Base-by-base conservation (phyloP, 1,284 basidiomycete species). In the Marasmius oreades region DNA sequence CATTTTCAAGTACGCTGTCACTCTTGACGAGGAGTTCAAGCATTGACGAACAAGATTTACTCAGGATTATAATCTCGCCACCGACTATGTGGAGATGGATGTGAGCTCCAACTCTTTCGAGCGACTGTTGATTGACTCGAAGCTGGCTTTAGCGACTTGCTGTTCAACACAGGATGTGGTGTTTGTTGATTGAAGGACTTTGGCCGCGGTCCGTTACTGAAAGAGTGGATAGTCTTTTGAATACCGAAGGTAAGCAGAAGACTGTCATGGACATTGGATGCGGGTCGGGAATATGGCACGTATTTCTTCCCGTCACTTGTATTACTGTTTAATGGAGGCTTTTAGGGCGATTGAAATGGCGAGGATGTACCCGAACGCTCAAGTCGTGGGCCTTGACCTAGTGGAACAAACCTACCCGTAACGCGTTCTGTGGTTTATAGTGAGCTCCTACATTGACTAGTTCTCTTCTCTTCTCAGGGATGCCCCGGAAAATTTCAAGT, bases 201-300 rank as follows among this genome's bases (percentile, higher is more conserved):
- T 64, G 61, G 48, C 65, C 66, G 22, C 46, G 55, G 5, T 43
- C 28, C 16, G 33, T 63, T 23, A 22, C 45, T 18, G 28, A 53
- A 34, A 45, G 51, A 24, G 52, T 64, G 5, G 53, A 61, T 22
- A 36, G 36, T n/a, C 31, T 55, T 2, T 33, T 63, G 36, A 18
- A 26, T 10, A 33, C 6, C 0, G 47, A 44, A 39, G 34, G 50
- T 36, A 20, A 53, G 33, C 28, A 51, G 7, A 48, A 58, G n/a
- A 51, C 54, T 8, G 57, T 69, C 16, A 52, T 67, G 22, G 67
- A 69, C 50, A 58, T 69, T n/a, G 67, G 67, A 7, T 69, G 63
- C 51, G 67, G 67, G 5, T 67, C 67, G 22, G 67, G 61, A 24
- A 65, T 64, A 51, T 69, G 67, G 67, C 65, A 51, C 36, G 59